phyloP scores from a whole-genome alignment of 208 protist genomes.

The Leishmania gerbilli region DNA sequence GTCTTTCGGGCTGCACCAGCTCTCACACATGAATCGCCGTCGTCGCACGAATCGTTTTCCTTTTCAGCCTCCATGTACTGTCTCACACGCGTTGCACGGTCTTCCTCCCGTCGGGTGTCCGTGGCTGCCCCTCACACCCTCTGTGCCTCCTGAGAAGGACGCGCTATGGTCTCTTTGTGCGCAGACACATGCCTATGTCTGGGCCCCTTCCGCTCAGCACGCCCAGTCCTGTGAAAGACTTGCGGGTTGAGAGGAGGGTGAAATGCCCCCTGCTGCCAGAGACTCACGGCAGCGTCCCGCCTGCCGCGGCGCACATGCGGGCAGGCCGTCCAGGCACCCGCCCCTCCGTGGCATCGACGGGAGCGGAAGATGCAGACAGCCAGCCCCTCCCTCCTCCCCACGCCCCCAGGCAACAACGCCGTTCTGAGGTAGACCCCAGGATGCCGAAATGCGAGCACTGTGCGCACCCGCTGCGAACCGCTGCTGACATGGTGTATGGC shows the following conservation, averaged over 20 bases:
- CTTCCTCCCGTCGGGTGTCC: too few relatives aligned
- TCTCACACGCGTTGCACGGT: background rate
- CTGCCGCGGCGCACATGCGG: background rate
- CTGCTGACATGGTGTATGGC: background rate
- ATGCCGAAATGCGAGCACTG: too few relatives aligned
- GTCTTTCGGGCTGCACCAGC: background rate
- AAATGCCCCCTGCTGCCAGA: background rate
- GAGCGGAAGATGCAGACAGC: background rate
- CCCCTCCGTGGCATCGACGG: too few relatives aligned
- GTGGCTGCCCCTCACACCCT: background rate
- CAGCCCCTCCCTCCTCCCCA: too few relatives aligned
- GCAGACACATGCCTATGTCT: background rate
- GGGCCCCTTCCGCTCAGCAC: background rate
- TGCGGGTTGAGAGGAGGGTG: background rate
- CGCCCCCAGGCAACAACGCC: too few relatives aligned
- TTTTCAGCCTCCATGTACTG: too few relatives aligned
- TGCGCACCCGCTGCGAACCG: background rate
- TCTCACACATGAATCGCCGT: background rate
- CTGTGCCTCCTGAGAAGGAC: background rate
- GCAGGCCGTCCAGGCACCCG: background rate
- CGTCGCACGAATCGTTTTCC: too few relatives aligned
- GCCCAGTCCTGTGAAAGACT: background rate
- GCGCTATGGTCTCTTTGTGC: background rate
- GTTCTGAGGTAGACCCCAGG: too few relatives aligned
- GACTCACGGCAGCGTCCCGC: background rate